Evolutionary conservation across 2,329 filamentous ascomycete genomes (phyloP).

Genomic region (Hypoxylon sp.): DNA sequence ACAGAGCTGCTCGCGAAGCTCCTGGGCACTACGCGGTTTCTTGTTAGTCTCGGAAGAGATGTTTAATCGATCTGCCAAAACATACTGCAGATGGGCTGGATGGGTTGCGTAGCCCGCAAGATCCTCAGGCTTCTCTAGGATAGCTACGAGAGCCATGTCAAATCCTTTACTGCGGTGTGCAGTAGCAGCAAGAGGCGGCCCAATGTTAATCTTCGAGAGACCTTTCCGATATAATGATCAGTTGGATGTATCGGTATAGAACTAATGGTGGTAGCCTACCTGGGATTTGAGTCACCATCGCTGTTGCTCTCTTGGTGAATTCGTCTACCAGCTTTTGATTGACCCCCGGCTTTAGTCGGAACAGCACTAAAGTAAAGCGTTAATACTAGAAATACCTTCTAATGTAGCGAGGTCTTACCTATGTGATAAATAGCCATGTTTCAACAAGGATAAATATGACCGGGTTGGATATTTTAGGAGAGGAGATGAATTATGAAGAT

Average conservation of each 20-base stretch:
- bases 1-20: constrained; percentile 58
- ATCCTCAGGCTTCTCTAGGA: constrained; percentile 61
- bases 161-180: constrained; percentile 61
- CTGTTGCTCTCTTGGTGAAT: constrained; percentile 53
- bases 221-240: constrained; percentile 13
- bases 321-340: constrained; percentile 53
- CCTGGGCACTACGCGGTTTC: constrained; percentile 55
- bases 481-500: background rate
- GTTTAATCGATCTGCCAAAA: constrained; percentile 22
- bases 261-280: constrained; percentile 43
- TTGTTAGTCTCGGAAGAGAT: constrained; percentile 15
- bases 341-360: constrained; percentile 59
- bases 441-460: background rate
- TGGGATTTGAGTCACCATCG: constrained; percentile 61
- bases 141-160: constrained; percentile 62
- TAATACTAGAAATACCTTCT: background rate
- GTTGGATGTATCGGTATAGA: background rate
- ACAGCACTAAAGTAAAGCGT: constrained; percentile 55
- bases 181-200: constrained; percentile 57
- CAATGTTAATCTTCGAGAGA: constrained; percentile 56
- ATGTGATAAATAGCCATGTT: constrained; percentile 43
- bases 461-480: background rate
- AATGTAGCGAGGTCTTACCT: constrained; percentile 20
- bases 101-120: constrained; percentile 61
- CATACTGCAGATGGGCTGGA: constrained; percentile 63